A percentile compares a stretch with the other conserved stretches of the same genome.
These are phyloP conservation scores for Rhizopus sp. DNA, from an alignment of 371 early-diverging fungal species.

Conservation along the genomic window DNA sequence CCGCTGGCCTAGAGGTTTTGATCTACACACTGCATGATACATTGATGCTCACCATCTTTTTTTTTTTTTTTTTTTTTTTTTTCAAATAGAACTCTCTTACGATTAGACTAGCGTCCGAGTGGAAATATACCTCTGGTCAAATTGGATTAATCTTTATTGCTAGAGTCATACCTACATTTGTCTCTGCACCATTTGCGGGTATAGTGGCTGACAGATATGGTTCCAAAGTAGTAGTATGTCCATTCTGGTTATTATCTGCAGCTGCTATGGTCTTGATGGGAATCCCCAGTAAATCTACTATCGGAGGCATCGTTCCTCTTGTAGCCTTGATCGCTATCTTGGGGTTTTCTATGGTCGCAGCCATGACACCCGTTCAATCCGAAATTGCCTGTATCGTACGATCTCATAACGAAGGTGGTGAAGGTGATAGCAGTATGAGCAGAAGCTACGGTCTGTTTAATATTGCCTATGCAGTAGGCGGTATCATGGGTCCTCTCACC, in stretches of 20 bases:
- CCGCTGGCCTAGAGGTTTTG: too few relatives aligned
- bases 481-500: constrained; percentile 17
- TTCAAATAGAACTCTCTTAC: constrained; percentile 44
- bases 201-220: constrained; percentile 50
- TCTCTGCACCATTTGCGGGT: constrained; percentile 49
- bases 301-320: constrained; percentile 38
- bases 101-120: constrained; percentile 41
- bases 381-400: constrained; percentile 51
- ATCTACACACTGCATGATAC: too few relatives aligned
- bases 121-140: constrained; percentile 41
- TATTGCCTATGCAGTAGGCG: constrained; percentile 51
- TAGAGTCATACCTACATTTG: constrained; percentile 46
- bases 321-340: constrained; percentile 42
- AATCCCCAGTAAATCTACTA: constrained; percentile 30
- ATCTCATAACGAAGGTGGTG: constrained; percentile 19
- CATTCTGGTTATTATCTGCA: constrained; percentile 23
- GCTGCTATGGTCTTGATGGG: constrained; percentile 39
- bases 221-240: constrained; percentile 35
- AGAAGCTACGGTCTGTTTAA: constrained; percentile 55
- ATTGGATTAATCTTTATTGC: constrained; percentile 56
- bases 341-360: constrained; percentile 43
- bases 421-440: constrained; percentile 45
- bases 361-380: constrained; percentile 45
- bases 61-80: not conserved
- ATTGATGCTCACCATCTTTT: too few relatives aligned